Evolutionary conservation across 2,329 filamentous ascomycete species (phyloP), one percentile per base, ranked within the genome.

Genomic region (Akanthomyces uredinophilus): DNA sequence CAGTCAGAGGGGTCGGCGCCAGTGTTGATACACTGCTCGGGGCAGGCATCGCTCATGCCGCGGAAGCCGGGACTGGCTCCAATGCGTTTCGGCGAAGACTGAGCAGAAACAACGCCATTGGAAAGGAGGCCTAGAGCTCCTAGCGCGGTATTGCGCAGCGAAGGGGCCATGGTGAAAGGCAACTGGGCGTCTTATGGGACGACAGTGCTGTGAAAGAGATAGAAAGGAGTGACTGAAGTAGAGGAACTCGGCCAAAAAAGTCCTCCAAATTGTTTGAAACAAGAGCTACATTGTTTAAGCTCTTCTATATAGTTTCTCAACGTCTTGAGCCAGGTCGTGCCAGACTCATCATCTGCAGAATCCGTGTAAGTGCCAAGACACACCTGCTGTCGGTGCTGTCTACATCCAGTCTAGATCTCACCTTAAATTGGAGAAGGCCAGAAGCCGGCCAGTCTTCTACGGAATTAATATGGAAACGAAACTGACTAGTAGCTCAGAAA

Each of bases 401-500:
- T 54, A 54, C 22, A 54, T 54, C 22, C 7, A 54, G 35, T 35
- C 14, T 54, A 54, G 35, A 54, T 20, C 51, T 54, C 51, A 54
- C 51, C 37, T 29, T 54, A 43, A 53, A 54, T 22, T 54, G 51
- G 51, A 43, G 51, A 54, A 43, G 32, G 22, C 49, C 27, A 22
- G 51, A n/a, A 8, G 39, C 13, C 27, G 11, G n/a, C 22, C 22
- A 10, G 43, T 18, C n/a, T 29, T 43, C 5, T 41, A 43, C 51
- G 51, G 51, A 13, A 41, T 43, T 54, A 54, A 54, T 54, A 54
- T 54, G 51, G 51, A 43, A 54, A 54, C 51, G 35, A 16, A 10
- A 18, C 50, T 22, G 37, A 54, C 47, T 43, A 41, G 51, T 8
- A 41, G n/a, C 32, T 37, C 5, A 43, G 20, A 39, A 54, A 10